phyloP scores from a whole-genome alignment of 441 rosid genomes.

The Populus trichocarpa region DNA sequence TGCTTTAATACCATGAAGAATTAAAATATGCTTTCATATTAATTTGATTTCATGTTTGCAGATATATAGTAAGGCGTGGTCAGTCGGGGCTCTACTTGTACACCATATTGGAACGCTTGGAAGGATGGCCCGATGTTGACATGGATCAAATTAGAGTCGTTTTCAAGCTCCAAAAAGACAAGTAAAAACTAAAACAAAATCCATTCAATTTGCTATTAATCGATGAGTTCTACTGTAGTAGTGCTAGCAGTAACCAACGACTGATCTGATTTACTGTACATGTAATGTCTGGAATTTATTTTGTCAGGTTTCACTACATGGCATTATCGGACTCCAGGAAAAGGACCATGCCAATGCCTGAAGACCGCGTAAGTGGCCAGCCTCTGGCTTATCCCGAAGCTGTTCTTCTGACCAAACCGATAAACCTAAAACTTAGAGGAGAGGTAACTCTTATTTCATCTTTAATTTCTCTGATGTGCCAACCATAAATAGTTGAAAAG shows the following conservation, averaged over 20 bases:
- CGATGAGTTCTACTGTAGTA: background rate
- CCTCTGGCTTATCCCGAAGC: conserved; percentile 68
- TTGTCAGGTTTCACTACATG: conserved; percentile 46
- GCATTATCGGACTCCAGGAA: conserved; percentile 50
- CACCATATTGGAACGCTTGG: conserved; percentile 52
- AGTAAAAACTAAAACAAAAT: conserved; percentile 13
- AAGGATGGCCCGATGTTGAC: conserved; percentile 65
- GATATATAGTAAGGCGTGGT: conserved; percentile 56
- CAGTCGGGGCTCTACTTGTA: conserved; percentile 60
- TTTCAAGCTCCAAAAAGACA: conserved; percentile 50
- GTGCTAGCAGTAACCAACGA: background rate
- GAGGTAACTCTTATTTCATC: conserved; percentile 35
- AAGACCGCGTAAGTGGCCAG: conserved; percentile 45
- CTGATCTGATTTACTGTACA: background rate
- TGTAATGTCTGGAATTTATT: background rate
- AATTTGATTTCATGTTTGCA: conserved; percentile 18
- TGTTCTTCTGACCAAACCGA: conserved; percentile 66
- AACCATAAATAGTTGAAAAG: background rate
- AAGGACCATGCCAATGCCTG: conserved; percentile 59
- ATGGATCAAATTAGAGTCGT: conserved; percentile 66
- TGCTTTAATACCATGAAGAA: background rate
- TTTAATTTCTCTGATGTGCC: background rate
- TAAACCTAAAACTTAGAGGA: conserved; percentile 48
- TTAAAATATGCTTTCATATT: background rate
- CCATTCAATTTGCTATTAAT: background rate